Conservation (phyloP, 345 rosid species). For the Citrus inodora region DNA sequence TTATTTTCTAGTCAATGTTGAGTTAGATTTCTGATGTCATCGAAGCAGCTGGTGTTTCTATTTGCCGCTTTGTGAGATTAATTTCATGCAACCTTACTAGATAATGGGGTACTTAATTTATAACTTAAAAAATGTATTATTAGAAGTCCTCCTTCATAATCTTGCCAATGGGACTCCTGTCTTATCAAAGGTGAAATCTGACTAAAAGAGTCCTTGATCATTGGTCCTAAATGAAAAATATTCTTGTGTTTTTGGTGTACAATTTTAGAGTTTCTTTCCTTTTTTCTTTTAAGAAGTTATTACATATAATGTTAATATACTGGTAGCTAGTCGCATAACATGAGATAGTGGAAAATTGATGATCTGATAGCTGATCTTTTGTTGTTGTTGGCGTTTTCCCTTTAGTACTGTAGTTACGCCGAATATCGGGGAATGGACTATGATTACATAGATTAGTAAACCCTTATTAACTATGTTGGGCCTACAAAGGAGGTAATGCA, state of each 20-base stretch:
- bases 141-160: background rate
- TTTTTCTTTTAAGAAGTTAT: background rate
- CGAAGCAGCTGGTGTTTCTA: no score
- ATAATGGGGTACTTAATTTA: background rate
- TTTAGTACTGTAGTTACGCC: background rate
- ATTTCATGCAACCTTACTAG: constrained; percentile 1
- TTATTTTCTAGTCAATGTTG: background rate
- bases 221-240: background rate
- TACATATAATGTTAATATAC: background rate
- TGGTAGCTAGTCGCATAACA: background rate
- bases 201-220: background rate
- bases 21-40: background rate
- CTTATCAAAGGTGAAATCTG: background rate
- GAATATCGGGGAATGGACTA: background rate
- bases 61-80: no score
- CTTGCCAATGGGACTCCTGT: background rate
- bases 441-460: background rate
- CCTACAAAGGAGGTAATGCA: background rate
- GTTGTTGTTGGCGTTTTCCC: background rate
- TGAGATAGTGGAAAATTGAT: background rate
- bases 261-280: background rate
- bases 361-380: background rate
- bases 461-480: background rate
- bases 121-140: background rate
- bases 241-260: background rate